phyloP scores from a whole-genome alignment of 2,329 filamentous ascomycete genomes.

The Aureobasidium pullulans region DNA sequence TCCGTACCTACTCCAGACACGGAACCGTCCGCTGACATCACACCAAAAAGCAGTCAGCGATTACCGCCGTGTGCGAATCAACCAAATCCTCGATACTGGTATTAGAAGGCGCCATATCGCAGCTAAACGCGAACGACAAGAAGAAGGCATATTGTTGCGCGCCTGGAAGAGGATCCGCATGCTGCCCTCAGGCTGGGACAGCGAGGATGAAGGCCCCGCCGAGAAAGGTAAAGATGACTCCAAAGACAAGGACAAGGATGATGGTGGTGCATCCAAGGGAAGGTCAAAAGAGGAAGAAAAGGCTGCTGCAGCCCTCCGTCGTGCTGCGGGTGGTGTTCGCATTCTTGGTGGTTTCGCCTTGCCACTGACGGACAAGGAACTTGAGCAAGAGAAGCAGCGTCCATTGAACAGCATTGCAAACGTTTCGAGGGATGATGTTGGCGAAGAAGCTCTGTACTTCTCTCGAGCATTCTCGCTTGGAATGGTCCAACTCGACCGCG shows the following conservation, averaged over 20 bases:
- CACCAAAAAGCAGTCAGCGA: constrained; percentile 76
- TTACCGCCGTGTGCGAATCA: constrained; percentile 71
- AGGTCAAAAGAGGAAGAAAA: constrained; percentile 16
- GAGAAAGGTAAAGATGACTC: constrained; percentile 13
- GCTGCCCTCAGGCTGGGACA: constrained; percentile 40
- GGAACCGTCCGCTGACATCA: constrained; percentile 68
- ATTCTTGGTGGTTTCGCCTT: constrained; percentile 34
- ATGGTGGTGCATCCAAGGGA: constrained; percentile 19
- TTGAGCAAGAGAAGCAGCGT: constrained; percentile 11
- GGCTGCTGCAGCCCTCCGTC: constrained; percentile 20
- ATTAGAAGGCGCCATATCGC: constrained; percentile 59
- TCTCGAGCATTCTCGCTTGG: constrained; percentile 6
- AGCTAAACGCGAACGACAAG: constrained; percentile 53
- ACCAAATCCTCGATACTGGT: constrained; percentile 71
- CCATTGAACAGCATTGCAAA: not conserved
- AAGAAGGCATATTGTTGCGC: constrained; percentile 60
- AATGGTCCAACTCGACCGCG: not conserved
- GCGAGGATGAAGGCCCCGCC: constrained; percentile 30
- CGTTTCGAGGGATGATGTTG: constrained; percentile 62
- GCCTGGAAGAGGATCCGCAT: constrained; percentile 56
- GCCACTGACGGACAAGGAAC: constrained; percentile 10
- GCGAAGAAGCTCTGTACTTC: constrained; percentile 59
- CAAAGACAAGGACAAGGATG: constrained; percentile 14
- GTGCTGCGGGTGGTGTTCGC: constrained; percentile 39
- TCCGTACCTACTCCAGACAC: constrained; percentile 33